Base-by-base conservation (phyloP, 306 rosid species). In the Glycine tomentella region DNA sequence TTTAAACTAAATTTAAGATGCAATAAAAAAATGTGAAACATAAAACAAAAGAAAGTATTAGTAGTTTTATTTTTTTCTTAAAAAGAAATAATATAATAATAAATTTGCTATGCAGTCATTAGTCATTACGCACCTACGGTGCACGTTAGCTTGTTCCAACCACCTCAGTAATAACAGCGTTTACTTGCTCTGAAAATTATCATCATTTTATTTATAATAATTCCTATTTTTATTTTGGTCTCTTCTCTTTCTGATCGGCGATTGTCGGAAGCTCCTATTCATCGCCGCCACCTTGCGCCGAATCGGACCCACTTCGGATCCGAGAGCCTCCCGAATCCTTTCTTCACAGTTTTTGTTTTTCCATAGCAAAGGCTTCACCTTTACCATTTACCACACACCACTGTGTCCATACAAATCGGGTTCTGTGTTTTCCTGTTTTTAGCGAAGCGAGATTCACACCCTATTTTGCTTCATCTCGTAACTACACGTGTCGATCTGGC, bases 401-500 rank as follows among this genome's bases (percentile, higher is more conserved):
- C 75, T 61, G 48, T 61, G 46, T 66, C 84, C 84, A 40, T n/a
- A 33, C 80, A 82, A 86, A 82, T 83, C 70, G 83, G 79, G 77
- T 87, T 87, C 69, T 87, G 72, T 79, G 85, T 78, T 91, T 48
- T 53, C 75, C 82, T 73, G 85, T 80, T 83, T 88, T 87, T 53
- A 69, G 85, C 84, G 74, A 79, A 80, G 91, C 82, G 87, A 88
- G 92, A 86, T 87, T 88, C 76, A 82, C 82, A 45, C 67, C 87
- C 76, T 84, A 74, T 89, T 91, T 83, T 66, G 90, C 91, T 89
- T 80, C 82, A 82, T 81, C 84, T 94, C 79, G 88, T 48, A 77
- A 86, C 81, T 66, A 84, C 98, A 90, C 91, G 96, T 86, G 95
- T 87, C 92, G 98, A 94, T 92, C 97, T 94, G 87, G 91, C 79